These are phyloP conservation scores for Colletotrichum neosansevieriae DNA, from an alignment of 2,329 filamentous ascomycete genomes.

Conservation along the genomic window DNA sequence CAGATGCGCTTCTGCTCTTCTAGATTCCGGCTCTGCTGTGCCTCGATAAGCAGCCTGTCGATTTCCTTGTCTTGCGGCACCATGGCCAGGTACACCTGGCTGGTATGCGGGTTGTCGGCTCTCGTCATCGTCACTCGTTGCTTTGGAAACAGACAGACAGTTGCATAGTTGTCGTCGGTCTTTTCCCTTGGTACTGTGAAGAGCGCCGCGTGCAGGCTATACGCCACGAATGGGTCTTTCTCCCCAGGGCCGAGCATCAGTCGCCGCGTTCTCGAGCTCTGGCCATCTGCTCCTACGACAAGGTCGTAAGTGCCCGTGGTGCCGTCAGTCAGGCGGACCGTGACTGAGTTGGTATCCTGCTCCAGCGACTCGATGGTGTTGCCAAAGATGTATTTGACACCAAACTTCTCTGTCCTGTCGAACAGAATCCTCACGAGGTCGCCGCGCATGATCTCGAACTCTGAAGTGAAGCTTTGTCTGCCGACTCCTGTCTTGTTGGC, in stretches of 20 bases:
- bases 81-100: conserved; percentile 34
- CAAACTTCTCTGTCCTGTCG: conserved; percentile 50
- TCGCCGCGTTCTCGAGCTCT: conserved; percentile 61
- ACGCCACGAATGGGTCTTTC: conserved; percentile 43
- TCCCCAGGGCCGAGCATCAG: conserved; percentile 51
- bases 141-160: conserved; percentile 17
- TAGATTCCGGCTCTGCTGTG: conserved; percentile 25
- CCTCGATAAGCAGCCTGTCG: conserved; percentile 8
- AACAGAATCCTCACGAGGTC: conserved; percentile 65
- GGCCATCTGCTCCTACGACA: conserved; percentile 68
- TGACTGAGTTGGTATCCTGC: conserved; percentile 49
- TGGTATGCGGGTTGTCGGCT: conserved; percentile 36
- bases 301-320: conserved; percentile 60
- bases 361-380: conserved; percentile 45
- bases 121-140: conserved; percentile 24
- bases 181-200: conserved; percentile 48
- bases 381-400: conserved; percentile 46
- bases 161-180: conserved; percentile 39
- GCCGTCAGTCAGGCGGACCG: conserved; percentile 58
- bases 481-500: conserved; percentile 56
- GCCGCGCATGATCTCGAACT: conserved; percentile 71
- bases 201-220: conserved; percentile 48
- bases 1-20: conserved; percentile 48
- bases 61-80: conserved; percentile 21
- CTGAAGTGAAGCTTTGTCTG: conserved; percentile 61